Evolutionary conservation across 1,139 yeast species (phyloP).

Genomic region (Candida sanyaensis): DNA sequence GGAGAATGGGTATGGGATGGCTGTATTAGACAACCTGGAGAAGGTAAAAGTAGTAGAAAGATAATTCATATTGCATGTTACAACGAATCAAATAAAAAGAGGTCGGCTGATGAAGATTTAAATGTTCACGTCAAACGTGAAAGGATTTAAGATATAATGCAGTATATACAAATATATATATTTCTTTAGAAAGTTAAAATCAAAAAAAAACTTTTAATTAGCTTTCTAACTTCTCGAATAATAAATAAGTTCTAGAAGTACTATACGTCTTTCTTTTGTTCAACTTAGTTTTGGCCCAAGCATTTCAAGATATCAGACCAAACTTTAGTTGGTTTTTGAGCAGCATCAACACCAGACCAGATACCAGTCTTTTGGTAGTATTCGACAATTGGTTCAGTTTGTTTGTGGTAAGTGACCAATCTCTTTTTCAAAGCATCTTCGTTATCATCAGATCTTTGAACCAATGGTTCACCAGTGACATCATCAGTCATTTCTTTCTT

Average conservation of each 20-base stretch:
- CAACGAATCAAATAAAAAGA: constrained; percentile 59
- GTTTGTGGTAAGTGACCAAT: constrained; percentile 90
- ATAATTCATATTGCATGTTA: constrained; percentile 84
- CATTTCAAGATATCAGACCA: constrained; percentile 89
- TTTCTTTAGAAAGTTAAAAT: not conserved
- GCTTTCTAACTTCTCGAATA: not conserved
- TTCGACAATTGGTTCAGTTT: constrained; percentile 97
- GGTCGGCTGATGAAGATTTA: constrained; percentile 40
- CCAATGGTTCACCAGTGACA: constrained; percentile 91
- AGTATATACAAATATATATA: constrained; percentile 6
- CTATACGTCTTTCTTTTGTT: not conserved
- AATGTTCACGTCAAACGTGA: constrained; percentile 25
- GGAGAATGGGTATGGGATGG: constrained; percentile 98
- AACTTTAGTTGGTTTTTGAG: constrained; percentile 87
- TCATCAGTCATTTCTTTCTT: constrained; percentile 94
- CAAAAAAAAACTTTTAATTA: too few relatives aligned
- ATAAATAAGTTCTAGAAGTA: not conserved
- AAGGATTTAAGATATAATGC: constrained; percentile 6
- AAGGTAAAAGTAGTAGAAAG: constrained; percentile 39
- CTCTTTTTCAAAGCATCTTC: constrained; percentile 96
- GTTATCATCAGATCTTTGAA: constrained; percentile 98
- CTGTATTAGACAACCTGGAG: constrained; percentile 69
- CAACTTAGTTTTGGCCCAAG: constrained; percentile 53
- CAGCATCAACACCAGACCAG: constrained; percentile 96
- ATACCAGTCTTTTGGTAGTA: constrained; percentile 93